Base-by-base conservation (phyloP, 768 basidiomycete genomes). In the Leucocoprinus sp. region DNA sequence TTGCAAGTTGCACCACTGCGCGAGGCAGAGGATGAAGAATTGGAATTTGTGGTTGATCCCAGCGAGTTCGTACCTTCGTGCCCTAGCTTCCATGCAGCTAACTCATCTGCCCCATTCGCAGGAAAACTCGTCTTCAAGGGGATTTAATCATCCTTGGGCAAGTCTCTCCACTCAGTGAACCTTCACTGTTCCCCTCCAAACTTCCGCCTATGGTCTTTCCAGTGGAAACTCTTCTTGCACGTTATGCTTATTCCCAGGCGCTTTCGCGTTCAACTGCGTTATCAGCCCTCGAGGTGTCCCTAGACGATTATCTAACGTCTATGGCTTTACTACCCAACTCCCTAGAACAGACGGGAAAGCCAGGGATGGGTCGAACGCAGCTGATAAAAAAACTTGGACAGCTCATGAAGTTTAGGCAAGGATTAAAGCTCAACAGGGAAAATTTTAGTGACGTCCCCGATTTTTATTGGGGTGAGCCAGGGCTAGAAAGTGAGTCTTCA, bases 391-490 rank as follows among this genome's bases (percentile, higher is more conserved):
- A 95, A 62, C 72, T 97, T 2, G 95, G 95, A 8, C 80, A 87
- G 57, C 70, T 98, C 43, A 83, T 97, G 76, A 84, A 82, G 55
- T 89, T 97, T 60, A 74, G 95, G 35, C 95, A 97, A 65, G 82
- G 88, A 18, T 69, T 96, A 22, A 97, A 96, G 55, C 75, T 97
- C 42, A 91, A 87, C 55, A 71, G 84, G 36, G 85, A 91, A 58
- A 93, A 91, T 55, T 89, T 92, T 56, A 80, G 81, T 37, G 92
- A 93, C 56, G 80, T 82, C 0, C 90, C 88, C 0, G 87, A 96
- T 62, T 84, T 97, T 53, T 93, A 96, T 60, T 98, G 95, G 93
- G 74, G 84, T 14, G 90, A 96, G 58, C 90, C 93, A 0, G 86
- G 83, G 50, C 71, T 97, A 4, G 93, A 97, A 68, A 72, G 88